A percentile compares a stretch with the other conserved stretches of the same genome.
Conservation (phyloP, 2,329 filamentous ascomycete genomes). For the Claviceps maximensis region DNA sequence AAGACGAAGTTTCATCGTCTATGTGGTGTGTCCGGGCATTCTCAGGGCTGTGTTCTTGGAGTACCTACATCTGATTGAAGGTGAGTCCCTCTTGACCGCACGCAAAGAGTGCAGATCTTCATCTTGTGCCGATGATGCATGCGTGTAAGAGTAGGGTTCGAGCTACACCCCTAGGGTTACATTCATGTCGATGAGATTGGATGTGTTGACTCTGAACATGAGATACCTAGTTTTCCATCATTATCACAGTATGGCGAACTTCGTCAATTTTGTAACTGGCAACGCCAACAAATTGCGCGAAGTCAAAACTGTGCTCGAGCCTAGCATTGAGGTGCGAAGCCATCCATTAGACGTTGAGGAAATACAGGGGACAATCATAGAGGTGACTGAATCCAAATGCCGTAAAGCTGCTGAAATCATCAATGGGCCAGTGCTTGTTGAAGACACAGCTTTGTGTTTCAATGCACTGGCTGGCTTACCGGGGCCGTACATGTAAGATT, state of each 20-base stretch:
- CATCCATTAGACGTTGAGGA: conserved; percentile 72
- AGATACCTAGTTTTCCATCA: neutral
- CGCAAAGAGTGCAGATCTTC: no score
- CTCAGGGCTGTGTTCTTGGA: neutral
- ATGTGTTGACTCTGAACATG: neutral
- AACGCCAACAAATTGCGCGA: conserved; percentile 90
- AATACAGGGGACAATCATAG: conserved; percentile 83
- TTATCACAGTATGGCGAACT: conserved; percentile 23
- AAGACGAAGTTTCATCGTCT: neutral
- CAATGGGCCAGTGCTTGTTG: conserved; percentile 78
- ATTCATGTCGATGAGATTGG: neutral
- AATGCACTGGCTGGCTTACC: conserved; percentile 81
- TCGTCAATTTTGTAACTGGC: conserved; percentile 87
- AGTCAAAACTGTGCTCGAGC: conserved; percentile 73
- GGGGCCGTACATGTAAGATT: conserved; percentile 79
- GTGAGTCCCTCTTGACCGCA: neutral
- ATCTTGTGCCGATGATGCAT: no score
- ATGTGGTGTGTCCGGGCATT: neutral
- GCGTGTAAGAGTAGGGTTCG: neutral
- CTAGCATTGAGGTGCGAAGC: conserved; percentile 58
- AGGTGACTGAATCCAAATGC: conserved; percentile 83
- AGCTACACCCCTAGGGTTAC: neutral
- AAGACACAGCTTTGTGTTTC: conserved; percentile 93
- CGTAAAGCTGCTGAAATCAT: conserved; percentile 66
- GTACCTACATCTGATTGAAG: neutral